phyloP scores from a whole-genome alignment of 2,329 filamentous ascomycete species.

The Trichoderma endophyticum region DNA sequence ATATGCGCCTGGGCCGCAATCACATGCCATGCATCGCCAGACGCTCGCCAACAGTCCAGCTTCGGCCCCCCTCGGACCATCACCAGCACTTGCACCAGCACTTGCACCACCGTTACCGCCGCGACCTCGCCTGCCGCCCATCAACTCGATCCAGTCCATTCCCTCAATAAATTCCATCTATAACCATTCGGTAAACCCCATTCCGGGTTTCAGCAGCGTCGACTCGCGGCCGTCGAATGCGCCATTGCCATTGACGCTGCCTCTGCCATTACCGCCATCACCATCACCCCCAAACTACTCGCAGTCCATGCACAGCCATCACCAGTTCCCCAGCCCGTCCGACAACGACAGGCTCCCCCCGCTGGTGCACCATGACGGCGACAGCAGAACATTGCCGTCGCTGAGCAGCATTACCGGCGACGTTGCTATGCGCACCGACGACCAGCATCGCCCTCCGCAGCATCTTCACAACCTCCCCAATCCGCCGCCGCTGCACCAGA shows the following conservation, averaged over 20 bases:
- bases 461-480: not conserved
- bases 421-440: conserved; percentile 25
- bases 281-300: conserved; percentile 2
- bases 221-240: not conserved
- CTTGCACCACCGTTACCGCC: conserved; percentile 8
- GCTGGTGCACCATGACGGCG: conserved; percentile 29
- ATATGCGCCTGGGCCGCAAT: conserved; percentile 21
- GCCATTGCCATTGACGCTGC: not conserved
- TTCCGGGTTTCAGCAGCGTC: not conserved
- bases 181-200: not conserved
- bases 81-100: not conserved
- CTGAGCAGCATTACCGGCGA: conserved; percentile 36
- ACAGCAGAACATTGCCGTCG: conserved; percentile 34
- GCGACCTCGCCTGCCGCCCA: conserved; percentile 11
- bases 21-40: conserved; percentile 25
- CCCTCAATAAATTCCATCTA: not conserved
- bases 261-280: not conserved
- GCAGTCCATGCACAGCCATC: conserved; percentile 13
- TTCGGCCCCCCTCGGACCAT: conserved; percentile 14
- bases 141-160: not conserved
- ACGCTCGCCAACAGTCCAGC: conserved; percentile 13
- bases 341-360: conserved; percentile 21
- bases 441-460: not conserved
- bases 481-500: conserved; percentile 22
- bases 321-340: conserved; percentile 15